Evolutionary conservation across 2,329 filamentous ascomycete genomes (phyloP).

Genomic region (Penicillium sp.): DNA sequence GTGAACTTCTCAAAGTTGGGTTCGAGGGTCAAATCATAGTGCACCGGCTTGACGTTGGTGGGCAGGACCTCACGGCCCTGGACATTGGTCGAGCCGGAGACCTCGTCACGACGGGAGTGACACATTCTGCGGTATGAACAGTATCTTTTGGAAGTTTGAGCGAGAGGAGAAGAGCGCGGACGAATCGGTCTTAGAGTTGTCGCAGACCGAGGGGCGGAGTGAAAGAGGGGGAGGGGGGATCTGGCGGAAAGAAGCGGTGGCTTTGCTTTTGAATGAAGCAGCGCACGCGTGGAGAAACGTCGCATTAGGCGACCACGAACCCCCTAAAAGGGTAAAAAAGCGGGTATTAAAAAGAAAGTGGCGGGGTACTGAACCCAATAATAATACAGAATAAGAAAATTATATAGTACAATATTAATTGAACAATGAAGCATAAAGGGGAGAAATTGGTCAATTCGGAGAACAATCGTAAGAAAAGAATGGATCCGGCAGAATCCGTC

Average conservation of each 20-base stretch:
- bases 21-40: conserved; percentile 91
- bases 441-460: conserved; percentile 1
- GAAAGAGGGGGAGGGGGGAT: conserved; percentile 28
- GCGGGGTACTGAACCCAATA: conserved; percentile 12
- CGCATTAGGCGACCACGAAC: conserved; percentile 26
- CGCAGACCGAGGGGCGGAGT: conserved; percentile 26
- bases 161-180: conserved; percentile 26
- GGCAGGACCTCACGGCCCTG: conserved; percentile 81
- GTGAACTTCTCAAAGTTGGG: conserved; percentile 85
- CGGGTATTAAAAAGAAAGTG: conserved; percentile 5
- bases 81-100: conserved; percentile 58
- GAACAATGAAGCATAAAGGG: conserved; percentile 11
- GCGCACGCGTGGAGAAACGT: conserved; percentile 36
- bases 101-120: conserved; percentile 63
- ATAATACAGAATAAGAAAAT: conserved; percentile 13
- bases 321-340: conserved; percentile 9
- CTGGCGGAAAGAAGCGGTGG: conserved; percentile 35
- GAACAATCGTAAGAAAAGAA: conserved; percentile 20
- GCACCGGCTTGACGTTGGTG: conserved; percentile 83
- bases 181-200: conserved; percentile 20
- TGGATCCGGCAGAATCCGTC: conserved; percentile 13
- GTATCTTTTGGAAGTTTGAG: conserved; percentile 50
- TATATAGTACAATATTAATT: conserved; percentile 15
- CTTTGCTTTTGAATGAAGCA: conserved; percentile 37
- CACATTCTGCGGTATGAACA: conserved; percentile 78